A percentile compares a stretch with the other conserved stretches of the same genome.
Evolutionary conservation across 495 filamentous ascomycete genomes (phyloP).

Genomic region (Tetracladium marchalianum): DNA sequence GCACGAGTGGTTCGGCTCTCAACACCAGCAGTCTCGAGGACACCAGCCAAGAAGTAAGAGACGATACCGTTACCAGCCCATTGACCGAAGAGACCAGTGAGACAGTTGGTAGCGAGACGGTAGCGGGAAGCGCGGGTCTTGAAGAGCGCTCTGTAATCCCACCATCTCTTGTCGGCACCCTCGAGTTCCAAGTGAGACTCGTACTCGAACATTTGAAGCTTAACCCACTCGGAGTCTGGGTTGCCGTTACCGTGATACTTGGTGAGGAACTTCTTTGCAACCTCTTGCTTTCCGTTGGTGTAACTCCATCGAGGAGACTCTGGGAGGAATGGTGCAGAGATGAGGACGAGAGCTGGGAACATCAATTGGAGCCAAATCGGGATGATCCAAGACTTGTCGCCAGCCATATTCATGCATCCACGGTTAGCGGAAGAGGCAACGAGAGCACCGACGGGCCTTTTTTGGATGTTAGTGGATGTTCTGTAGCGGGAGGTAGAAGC

Average conservation of each 20-base stretch:
- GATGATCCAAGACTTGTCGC: slow-evolving; percentile 36
- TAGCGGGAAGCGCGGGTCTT: slow-evolving; percentile 33
- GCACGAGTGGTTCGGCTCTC: slow-evolving; percentile 33
- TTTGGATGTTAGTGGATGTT: neutral
- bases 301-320: slow-evolving; percentile 26
- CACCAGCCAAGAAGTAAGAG: slow-evolving; percentile 42
- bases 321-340: slow-evolving; percentile 14
- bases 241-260: slow-evolving; percentile 36
- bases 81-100: slow-evolving; percentile 54
- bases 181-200: slow-evolving; percentile 33
- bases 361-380: slow-evolving; percentile 32
- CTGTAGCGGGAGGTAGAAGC: neutral
- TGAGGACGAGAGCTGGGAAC: slow-evolving; percentile 23
- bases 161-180: slow-evolving; percentile 46
- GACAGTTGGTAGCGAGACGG: slow-evolving; percentile 22
- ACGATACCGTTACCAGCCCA: slow-evolving; percentile 43
- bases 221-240: slow-evolving; percentile 24
- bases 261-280: slow-evolving; percentile 28
- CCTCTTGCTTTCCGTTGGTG: slow-evolving; percentile 16
- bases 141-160: slow-evolving; percentile 47
- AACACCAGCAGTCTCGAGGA: slow-evolving; percentile 42
- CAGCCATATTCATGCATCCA: neutral
- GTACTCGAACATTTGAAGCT: slow-evolving; percentile 40
- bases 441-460: slow-evolving; percentile 14
- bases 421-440: slow-evolving; percentile 6